Evolutionary conservation across 1,139 yeast species (phyloP), one percentile per base, ranked within the genome.

Genomic region (Candida sp.): DNA sequence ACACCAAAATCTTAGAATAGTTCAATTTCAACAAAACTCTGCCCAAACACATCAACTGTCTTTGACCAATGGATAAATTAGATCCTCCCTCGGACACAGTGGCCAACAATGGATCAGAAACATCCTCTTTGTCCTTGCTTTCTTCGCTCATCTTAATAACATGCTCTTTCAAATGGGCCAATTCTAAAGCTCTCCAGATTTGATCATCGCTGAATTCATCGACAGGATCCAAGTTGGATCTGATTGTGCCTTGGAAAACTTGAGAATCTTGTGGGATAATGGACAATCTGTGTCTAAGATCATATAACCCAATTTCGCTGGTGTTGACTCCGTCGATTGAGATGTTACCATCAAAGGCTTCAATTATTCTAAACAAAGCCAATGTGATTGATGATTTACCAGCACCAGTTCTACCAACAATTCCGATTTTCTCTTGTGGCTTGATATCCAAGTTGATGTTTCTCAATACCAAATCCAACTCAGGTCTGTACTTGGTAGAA

Each of bases 261-360:
- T 94, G 98, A 0, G 98, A 90, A 64, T 94, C 99, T 69, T 94
- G 99, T 1, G 99, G 99, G 61, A 94, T 94, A 59, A 94, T 94
- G 0, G 97, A 90, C 49, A 94, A 75, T 55, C 84, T 84, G 51
- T 89, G 91, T 70, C 99, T 85, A 63, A 94, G 78, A 65, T 94
- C 98, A 52, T 77, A 80, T 54, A 94, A 77, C 2, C 98, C 98
- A 60, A 94, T 85, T 12, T 75, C 61, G 46, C 84, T 75, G 7
- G 94, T 91, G 57, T 88, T 75, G 17, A 92, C 63, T 27, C 77
- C 81, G 69, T 94, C 98, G 59, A 94, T 89, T 22, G 73, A 72
- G 55, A 94, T 91, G 52, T 79, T 68, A 40, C 99, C 99, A 2
- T 66, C 72, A 26, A 80, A 76, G 4, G 96, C 87, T 68, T 94